Conservation (phyloP, 495 filamentous ascomycete species). For the Podospora sp. region DNA sequence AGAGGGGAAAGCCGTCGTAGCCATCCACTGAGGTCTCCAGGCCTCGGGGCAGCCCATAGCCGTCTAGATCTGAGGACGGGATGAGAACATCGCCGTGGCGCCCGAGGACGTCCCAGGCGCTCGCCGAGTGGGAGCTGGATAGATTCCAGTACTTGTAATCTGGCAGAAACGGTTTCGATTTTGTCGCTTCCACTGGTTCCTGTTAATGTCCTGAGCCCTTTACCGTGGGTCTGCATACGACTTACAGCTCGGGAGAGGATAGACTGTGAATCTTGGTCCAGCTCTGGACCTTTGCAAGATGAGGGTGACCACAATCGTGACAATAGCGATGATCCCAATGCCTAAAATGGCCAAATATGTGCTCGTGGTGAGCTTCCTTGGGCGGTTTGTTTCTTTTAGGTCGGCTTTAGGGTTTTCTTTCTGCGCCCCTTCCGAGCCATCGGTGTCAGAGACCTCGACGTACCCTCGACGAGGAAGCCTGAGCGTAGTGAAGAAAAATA, state of each 20-base stretch:
- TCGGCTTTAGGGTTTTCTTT: neutral
- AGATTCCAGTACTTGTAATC: neutral
- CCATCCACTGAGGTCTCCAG: neutral
- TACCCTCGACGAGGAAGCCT: neutral
- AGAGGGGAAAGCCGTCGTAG: conserved; percentile 8
- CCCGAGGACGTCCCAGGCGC: neutral
- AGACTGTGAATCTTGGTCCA: neutral
- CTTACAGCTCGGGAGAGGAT: neutral
- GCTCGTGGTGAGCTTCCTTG: neutral
- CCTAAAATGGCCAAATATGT: neutral
- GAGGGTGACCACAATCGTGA: neutral
- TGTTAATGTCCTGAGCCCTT: neutral
- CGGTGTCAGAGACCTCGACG: neutral
- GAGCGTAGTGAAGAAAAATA: neutral
- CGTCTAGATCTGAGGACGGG: neutral
- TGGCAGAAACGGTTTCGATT: neutral
- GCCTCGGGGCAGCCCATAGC: neutral
- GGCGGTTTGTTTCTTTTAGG: neutral
- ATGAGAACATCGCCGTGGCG: neutral
- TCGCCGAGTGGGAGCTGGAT: neutral
- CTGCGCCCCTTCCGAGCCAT: neutral
- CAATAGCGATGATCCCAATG: neutral
- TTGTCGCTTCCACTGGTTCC: neutral
- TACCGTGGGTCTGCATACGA: neutral
- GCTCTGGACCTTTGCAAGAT: neutral